Percentiles rank a stretch among this genome's conserved stretches.
Evolutionary conservation across 1,139 yeast genomes (phyloP).

Genomic region (Meyerozyma guilliermondii): DNA sequence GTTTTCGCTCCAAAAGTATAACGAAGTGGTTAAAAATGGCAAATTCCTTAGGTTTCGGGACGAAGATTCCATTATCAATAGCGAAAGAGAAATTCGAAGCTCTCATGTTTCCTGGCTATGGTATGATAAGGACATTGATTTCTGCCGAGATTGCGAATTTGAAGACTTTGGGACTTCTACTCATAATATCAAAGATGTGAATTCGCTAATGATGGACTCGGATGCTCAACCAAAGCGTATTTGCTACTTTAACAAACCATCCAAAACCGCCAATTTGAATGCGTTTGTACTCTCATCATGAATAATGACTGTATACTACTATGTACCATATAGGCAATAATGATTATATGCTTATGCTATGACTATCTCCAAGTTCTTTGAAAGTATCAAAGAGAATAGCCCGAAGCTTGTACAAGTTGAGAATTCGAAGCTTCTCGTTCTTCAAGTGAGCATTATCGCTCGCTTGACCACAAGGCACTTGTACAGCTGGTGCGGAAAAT

Average conservation of each 20-base stretch:
- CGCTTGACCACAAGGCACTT: conserved; percentile 94
- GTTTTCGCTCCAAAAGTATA: conserved; percentile 4
- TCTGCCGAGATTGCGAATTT: conserved; percentile 23
- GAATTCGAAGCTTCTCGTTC: conserved; percentile 76
- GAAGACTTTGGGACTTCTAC: conserved; percentile 6
- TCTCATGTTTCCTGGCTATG: conserved; percentile 27
- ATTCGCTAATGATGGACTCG: conserved; percentile 14
- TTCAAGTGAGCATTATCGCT: conserved; percentile 92
- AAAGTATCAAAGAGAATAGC: conserved; percentile 56
- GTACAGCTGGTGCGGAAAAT: conserved; percentile 86
- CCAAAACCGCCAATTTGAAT: conserved; percentile 21
- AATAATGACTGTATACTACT: neutral
- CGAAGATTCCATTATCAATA: conserved; percentile 15
- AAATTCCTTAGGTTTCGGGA: conserved; percentile 15
- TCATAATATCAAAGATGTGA: conserved; percentile 18
- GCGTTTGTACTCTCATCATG: conserved; percentile 22
- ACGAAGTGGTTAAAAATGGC: conserved; percentile 1
- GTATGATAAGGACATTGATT: conserved; percentile 31
- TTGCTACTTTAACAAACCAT: conserved; percentile 25
- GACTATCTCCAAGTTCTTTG: conserved; percentile 25
- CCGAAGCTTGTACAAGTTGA: conserved; percentile 72
- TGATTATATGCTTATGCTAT: neutral
- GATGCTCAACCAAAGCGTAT: conserved; percentile 17
- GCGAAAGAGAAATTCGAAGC: neutral
- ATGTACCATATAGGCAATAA: neutral